Base-by-base conservation (phyloP, 164 flowering plant genomes). In the Protea cynaroides region DNA sequence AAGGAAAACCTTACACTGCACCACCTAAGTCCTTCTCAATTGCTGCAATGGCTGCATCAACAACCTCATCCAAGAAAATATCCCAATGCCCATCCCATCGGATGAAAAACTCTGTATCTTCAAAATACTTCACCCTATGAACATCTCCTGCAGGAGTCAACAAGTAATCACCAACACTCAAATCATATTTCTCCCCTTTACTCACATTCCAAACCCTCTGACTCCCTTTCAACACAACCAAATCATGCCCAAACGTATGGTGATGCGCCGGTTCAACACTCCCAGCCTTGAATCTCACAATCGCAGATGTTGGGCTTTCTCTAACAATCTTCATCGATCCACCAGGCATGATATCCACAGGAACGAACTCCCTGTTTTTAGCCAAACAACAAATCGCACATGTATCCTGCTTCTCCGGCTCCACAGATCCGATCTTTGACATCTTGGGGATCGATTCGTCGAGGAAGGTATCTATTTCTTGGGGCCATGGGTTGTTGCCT, bases 221-320 rank as follows among this genome's bases (percentile, higher is more conserved):
- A 36, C 72, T 88, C 79, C 98, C 98, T 36, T 80, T 81, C 77
- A 81, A 6, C 74, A 93, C 97, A 65, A 93, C 78, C 80, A 93
- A 56, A 74, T 90, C 97, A 66, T 90, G 98, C 65, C 97, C 98
- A 66, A 88, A 87, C 0, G 88, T 87, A 57, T 93, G 97, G 75
- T 87, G 96, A 67, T 86, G 98, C 18, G 96, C 98, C 8, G 97
- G 98, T 84, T 93, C 97, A 25, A 93, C 84, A 61, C 96, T 87
- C 65, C 97, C 97, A 0, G 85, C 94, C 75, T 76, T 75, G 59
- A 93, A 93, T 67, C 81, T 80, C 61, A 93, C 92, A 0, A 90
- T 72, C 5, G 98, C 98, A 10, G 97, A 87, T 0, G 98, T 90
- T 25, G 98, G 98, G 25, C 75, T 80, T 72, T 93, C 89, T 63